These are phyloP conservation scores for Fusarium anguioides DNA, from an alignment of 2,329 filamentous ascomycete species.

Conservation along the genomic window DNA sequence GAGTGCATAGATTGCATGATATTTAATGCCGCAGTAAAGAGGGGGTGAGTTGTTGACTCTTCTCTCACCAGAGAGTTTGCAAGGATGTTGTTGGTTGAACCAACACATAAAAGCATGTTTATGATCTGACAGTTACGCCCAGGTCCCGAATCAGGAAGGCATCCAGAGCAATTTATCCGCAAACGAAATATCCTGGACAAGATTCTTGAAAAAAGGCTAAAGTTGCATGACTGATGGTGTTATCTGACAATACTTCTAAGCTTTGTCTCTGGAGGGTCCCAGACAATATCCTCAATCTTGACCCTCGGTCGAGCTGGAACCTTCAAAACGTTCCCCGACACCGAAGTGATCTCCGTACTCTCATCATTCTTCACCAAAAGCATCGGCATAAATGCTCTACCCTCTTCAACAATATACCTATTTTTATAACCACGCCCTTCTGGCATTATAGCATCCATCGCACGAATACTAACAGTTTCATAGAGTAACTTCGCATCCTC, in stretches of 20 bases:
- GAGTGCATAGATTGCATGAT: no score
- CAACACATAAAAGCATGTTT: neutral
- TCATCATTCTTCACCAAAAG: slow-evolving; percentile 10
- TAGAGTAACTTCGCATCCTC: slow-evolving; percentile 1
- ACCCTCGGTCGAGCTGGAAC: slow-evolving; percentile 2
- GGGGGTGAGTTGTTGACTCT: no score
- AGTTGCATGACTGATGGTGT: neutral
- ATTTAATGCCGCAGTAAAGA: no score
- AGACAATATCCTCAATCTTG: neutral
- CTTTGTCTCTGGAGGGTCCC: slow-evolving; percentile 14
- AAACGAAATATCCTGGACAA: no score
- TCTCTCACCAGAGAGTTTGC: no score
- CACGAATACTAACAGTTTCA: slow-evolving; percentile 6
- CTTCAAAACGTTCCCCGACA: neutral
- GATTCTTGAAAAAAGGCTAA: neutral
- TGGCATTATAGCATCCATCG: neutral
- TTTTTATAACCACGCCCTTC: fast-evolving
- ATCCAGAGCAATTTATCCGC: no score
- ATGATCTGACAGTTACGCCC: neutral
- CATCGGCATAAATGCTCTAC: neutral
- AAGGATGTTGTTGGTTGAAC: no score
- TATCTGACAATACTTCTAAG: neutral
- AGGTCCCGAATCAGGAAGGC: no score
- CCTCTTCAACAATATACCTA: neutral
- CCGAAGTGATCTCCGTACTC: neutral